phyloP scores from a whole-genome alignment of 805 yeast genomes.

The Metschnikowia baotianmanensis region DNA sequence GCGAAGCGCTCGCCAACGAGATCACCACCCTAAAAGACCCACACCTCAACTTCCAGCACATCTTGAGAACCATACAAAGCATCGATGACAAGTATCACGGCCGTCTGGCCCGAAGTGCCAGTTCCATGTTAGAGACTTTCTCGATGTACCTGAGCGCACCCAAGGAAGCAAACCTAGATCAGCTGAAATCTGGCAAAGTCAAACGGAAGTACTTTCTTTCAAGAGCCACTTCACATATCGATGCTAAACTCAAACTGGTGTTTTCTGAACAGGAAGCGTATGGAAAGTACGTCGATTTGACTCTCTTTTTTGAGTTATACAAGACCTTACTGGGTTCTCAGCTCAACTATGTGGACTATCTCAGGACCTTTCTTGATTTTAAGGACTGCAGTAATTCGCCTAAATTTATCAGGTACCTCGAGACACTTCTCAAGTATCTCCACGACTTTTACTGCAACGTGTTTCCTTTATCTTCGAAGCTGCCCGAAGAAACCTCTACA shows the following conservation, averaged over 20 bases:
- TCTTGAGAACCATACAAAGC: constrained; percentile 21
- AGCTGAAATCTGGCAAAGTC: constrained; percentile 18
- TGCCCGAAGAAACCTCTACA: neutral
- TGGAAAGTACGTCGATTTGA: constrained; percentile 65
- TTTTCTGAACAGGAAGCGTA: constrained; percentile 61
- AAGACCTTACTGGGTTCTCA: constrained; percentile 32
- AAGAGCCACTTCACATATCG: constrained; percentile 47
- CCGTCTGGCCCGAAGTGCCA: constrained; percentile 17
- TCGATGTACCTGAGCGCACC: constrained; percentile 31
- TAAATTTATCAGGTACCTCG: constrained; percentile 46
- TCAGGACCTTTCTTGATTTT: constrained; percentile 45
- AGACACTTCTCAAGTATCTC: constrained; percentile 49
- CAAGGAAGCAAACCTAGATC: constrained; percentile 21
- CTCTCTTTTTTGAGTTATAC: constrained; percentile 51
- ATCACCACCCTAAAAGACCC: constrained; percentile 18
- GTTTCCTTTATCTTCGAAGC: constrained; percentile 14
- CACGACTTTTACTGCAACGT: constrained; percentile 44
- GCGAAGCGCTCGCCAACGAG: constrained; percentile 12
- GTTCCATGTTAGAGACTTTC: constrained; percentile 13
- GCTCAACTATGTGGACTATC: constrained; percentile 49
- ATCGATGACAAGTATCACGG: constrained; percentile 23
- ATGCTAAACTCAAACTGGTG: constrained; percentile 36
- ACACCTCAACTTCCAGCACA: constrained; percentile 32
- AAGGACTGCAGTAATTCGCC: constrained; percentile 15
- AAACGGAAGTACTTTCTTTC: constrained; percentile 45